A percentile compares a stretch with the other conserved stretches of the same genome.
Conservation (phyloP, 106 monocot genomes). For the Platanthera zijinensis region DNA sequence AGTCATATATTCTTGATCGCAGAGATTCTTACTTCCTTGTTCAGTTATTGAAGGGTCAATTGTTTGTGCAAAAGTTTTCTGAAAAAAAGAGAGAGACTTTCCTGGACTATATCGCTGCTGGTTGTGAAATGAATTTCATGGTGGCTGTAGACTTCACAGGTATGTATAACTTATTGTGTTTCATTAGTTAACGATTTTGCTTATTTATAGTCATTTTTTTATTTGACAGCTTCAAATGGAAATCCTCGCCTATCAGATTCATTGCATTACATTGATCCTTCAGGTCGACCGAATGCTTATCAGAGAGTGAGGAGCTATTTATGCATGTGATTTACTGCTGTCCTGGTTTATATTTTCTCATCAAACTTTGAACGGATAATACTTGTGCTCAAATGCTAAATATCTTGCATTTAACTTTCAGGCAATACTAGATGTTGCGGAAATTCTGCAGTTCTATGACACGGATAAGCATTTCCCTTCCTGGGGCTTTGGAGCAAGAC, state of each 20-base stretch:
- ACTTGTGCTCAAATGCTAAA: background rate
- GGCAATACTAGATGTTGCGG: constrained; percentile 91
- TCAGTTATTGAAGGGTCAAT: constrained; percentile 68
- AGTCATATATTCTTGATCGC: background rate
- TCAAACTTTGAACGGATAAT: background rate
- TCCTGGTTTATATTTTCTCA: background rate
- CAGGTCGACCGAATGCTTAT: constrained; percentile 91
- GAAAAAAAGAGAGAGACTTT: constrained; percentile 54
- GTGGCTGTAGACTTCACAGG: constrained; percentile 31
- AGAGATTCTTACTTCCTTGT: background rate
- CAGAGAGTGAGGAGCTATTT: constrained; percentile 69
- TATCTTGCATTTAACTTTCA: constrained; percentile 13
- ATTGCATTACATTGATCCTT: constrained; percentile 93
- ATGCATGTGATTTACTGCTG: background rate
- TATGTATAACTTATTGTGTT: constrained; percentile 30
- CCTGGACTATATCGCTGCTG: constrained; percentile 81
- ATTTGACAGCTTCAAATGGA: constrained; percentile 85
- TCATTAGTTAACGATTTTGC: constrained; percentile 38
- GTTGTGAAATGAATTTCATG: constrained; percentile 72
- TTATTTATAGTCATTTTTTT: constrained; percentile 6
- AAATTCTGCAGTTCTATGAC: constrained; percentile 87
- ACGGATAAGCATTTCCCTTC: constrained; percentile 74
- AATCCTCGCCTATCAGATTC: constrained; percentile 95
- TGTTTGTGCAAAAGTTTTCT: constrained; percentile 62
- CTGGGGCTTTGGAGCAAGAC: constrained; percentile 98